These are phyloP conservation scores for Boletus huronensis DNA, from an alignment of 768 basidiomycete species.

Conservation along the genomic window DNA sequence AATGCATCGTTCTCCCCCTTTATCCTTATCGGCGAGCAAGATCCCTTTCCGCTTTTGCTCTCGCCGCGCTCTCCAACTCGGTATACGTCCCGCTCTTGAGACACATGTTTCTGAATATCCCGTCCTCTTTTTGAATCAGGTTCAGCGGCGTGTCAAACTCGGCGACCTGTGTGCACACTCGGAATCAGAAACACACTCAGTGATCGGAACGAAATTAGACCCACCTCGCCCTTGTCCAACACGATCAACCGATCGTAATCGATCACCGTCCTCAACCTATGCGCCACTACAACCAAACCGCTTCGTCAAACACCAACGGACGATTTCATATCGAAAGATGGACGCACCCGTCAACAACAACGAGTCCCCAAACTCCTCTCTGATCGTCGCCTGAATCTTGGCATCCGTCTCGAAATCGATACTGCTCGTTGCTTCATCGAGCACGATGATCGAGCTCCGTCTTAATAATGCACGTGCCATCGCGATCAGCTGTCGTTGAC, in stretches of 20 bases:
- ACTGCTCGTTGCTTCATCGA: conserved; percentile 84
- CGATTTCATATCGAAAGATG: too few species aligned
- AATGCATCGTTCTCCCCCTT: too few species aligned
- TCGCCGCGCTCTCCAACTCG: conserved; percentile 59
- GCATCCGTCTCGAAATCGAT: conserved; percentile 87
- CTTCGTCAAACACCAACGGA: background rate
- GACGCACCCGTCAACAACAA: conserved; percentile 66
- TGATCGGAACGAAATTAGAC: background rate
- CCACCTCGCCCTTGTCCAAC: conserved; percentile 47
- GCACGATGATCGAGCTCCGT: conserved; percentile 66
- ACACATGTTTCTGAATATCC: conserved; percentile 69
- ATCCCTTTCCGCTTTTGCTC: conserved; percentile 33
- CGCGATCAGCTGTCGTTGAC: conserved; percentile 84
- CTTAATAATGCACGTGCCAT: conserved; percentile 80
- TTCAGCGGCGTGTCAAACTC: conserved; percentile 74
- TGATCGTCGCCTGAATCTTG: conserved; percentile 85
- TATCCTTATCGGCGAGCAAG: background rate
- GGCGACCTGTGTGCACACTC: conserved; percentile 34
- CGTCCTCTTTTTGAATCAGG: conserved; percentile 57
- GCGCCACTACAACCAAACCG: conserved; percentile 45
- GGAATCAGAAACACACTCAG: background rate
- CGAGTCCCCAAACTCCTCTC: conserved; percentile 77
- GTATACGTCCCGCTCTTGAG: conserved; percentile 63
- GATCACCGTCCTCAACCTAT: conserved; percentile 72
- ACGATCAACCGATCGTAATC: conserved; percentile 80